A percentile compares a stretch with the other conserved stretches of the same genome.
Conservation (phyloP, 352 stramenopile species). For the Pythium dissimile region DNA sequence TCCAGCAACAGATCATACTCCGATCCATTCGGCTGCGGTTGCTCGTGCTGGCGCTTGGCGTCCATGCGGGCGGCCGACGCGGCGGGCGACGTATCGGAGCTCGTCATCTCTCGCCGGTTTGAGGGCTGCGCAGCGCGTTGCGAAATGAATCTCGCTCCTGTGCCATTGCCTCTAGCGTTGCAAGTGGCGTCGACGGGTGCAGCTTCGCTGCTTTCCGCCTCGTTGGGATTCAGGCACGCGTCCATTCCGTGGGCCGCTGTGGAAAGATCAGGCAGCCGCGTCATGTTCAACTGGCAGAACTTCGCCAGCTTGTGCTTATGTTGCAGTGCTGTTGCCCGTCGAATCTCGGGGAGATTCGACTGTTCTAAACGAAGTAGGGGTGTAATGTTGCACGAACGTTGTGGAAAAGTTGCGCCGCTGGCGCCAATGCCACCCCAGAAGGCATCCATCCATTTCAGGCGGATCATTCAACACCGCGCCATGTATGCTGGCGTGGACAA, state of each 20-base stretch:
- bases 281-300: not conserved
- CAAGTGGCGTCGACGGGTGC: too few species aligned
- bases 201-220: too few species aligned
- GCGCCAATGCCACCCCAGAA: not conserved
- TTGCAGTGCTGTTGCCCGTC: not conserved
- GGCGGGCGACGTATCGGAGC: constrained; percentile 8
- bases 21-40: not conserved
- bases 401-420: constrained; percentile 1
- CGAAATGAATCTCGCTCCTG: not conserved
- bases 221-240: not conserved
- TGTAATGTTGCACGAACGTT: constrained; percentile 2
- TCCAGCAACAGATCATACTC: constrained; percentile 21
- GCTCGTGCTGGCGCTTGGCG: not conserved
- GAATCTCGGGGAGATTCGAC: too few species aligned
- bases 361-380: too few species aligned
- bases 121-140: not conserved
- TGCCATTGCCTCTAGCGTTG: too few species aligned
- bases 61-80: not conserved
- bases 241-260: not conserved
- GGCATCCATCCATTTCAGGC: constrained; percentile 13
- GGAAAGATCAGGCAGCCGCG: not conserved
- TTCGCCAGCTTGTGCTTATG: not conserved
- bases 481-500: constrained; percentile 86
- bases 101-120: constrained; percentile 7
- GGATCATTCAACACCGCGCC: constrained; percentile 1